Percentiles rank a stretch among this genome's conserved stretches.
Evolutionary conservation across 2,329 filamentous ascomycete species (phyloP).

Genomic region (Lecanicillium sp.): DNA sequence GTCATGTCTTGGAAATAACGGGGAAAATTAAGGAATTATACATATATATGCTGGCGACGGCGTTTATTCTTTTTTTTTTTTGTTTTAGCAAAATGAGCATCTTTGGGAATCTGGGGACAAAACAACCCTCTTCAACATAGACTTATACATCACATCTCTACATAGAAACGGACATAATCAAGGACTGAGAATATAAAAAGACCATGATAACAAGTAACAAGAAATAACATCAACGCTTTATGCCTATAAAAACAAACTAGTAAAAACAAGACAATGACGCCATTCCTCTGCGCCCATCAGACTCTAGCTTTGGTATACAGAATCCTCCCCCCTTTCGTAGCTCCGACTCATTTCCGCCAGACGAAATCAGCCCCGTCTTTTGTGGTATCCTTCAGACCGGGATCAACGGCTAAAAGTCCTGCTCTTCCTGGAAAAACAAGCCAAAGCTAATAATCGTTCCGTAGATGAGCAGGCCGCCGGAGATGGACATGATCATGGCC

Average conservation of each 20-base stretch:
- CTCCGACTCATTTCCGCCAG: too few species aligned
- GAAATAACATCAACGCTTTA: too few species aligned
- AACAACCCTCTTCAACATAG: slow-evolving; percentile 18
- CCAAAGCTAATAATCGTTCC: slow-evolving; percentile 96
- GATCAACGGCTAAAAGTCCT: slow-evolving; percentile 63
- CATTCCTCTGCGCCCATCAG: too few species aligned
- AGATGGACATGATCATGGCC: slow-evolving; percentile 91
- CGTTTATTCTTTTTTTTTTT: slow-evolving; percentile 5
- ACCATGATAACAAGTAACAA: slow-evolving; percentile 4
- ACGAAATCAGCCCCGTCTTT: too few species aligned
- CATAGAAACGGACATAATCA: slow-evolving; percentile 5
- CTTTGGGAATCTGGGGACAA: slow-evolving; percentile 4
- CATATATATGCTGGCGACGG: slow-evolving; percentile 7
- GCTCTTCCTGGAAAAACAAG: slow-evolving; percentile 97
- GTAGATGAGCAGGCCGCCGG: slow-evolving; percentile 91
- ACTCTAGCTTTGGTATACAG: too few species aligned
- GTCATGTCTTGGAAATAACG: too few species aligned
- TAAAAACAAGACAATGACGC: too few species aligned
- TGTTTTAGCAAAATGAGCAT: slow-evolving; percentile 7
- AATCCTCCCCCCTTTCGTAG: too few species aligned
- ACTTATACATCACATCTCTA: slow-evolving; percentile 6
- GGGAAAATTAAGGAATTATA: too few species aligned
- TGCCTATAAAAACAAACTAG: too few species aligned
- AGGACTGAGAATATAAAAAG: slow-evolving; percentile 2
- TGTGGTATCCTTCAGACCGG: too few species aligned